Base-by-base conservation (phyloP, 352 stramenopile genomes). In the Pythium myriotylum region DNA sequence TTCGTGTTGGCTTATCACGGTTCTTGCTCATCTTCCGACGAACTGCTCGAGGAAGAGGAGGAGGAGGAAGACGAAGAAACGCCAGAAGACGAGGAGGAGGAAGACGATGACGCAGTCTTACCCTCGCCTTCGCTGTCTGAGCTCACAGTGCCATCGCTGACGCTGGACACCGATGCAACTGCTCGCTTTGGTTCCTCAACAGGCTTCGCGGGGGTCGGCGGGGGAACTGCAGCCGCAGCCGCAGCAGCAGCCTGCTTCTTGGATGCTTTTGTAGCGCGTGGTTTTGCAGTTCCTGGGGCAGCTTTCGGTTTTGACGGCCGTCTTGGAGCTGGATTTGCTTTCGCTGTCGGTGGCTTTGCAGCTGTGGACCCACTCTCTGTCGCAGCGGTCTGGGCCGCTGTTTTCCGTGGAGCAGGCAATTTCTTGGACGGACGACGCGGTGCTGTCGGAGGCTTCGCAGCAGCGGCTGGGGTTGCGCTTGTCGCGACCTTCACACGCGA, bases 21-120 rank as follows among this genome's bases (percentile, higher is more conserved):
- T 33, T 55, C 19, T 33, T 43, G 17, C 37, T 82, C 68, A 33
- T 79, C 59, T 12, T 79, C 79, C 35, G 73, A 83, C 41, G 74
- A 88, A 54, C 67, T 79, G 55, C 79, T 86, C 1, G 78, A 86
- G 1, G 66, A 74, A 8, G 70, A 81, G 7, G 74, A 81, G 0
- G 46, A 70, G 0, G 43, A 67, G 0, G 69, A 70, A 2, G 79
- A 81, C 0, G 72, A 82, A 0, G 52, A 59, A 0, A 64, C 82
- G 0, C 74, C 73, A 0, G 72, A 86, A 0, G 79, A 81, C 0
- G 66, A 80, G 0, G 52, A 59, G 8, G 78, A 88, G 0, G 77
- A 85, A 2, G 73, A 81, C 0, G 76, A 86, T 0, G 73, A 77
- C 0, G 76, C 80, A 0, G 75, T 84, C 43, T 79, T 78, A 43